Base-by-base conservation (phyloP, 73 alveolate genomes). In the Symbiodinium pilosum region DNA sequence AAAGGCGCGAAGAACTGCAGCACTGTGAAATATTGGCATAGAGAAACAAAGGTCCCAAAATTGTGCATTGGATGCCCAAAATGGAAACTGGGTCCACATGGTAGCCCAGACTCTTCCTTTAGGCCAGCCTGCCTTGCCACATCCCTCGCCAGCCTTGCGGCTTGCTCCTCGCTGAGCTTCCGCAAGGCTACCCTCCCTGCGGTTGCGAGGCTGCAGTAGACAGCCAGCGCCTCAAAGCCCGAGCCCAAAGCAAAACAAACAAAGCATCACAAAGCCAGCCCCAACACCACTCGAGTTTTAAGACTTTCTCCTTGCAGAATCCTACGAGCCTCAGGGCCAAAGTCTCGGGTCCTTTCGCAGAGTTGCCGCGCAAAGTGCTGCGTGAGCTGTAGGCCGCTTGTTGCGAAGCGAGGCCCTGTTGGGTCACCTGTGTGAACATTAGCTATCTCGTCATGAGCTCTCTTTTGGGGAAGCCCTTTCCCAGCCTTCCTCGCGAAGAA, bases 151-250 rank as follows among this genome's bases (percentile, higher is more conserved):
- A 87, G 71, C 64, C 28, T 30, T 43, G 26, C 2, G 28, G 5
- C 11, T 21, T 51, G 41, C 43, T 87, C 94, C 30, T 87, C 94
- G 32, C 64, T n/a, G 30, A 87, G 84, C 18, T 54, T 87, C 43
- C 94, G 94, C 34, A 87, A 87, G 94, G 84, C 84, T 18, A 59
- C 47, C 16, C 84, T 36, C 32, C 94, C 94, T 43, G 26, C 30
- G n/a, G 51, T 32, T 26, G 85, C 32, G 44, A 73, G 3, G 44
- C 44, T 24, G 43, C 41, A n/a, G 30, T 34, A 73, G 44, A 73
- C 30, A 30, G 47, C n/a, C 47, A 73, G 43, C 44, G 85, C 85
- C 85, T 73, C 34, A 28, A 73, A 47, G 59, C 14, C 59, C 59
- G n/a, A 47, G 59, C 14, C 59, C 14, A 6, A 47, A 47, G 21